These are phyloP conservation scores for Potentilla sterilis DNA, from an alignment of 306 rosid genomes.

Conservation along the genomic window DNA sequence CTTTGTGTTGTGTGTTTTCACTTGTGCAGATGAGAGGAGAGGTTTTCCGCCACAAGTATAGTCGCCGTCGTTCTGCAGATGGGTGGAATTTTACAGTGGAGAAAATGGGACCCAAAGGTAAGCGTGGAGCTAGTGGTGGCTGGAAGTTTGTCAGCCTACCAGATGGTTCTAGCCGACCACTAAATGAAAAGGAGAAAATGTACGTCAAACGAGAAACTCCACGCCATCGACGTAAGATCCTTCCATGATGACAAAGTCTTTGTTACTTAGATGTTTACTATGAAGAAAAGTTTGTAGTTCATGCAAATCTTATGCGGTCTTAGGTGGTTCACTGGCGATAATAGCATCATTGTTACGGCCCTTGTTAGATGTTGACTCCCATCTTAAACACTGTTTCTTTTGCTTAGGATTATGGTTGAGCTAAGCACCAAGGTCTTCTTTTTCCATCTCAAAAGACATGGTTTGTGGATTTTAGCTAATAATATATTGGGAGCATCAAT, in stretches of 20 bases:
- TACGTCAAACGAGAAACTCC: conserved; percentile 84
- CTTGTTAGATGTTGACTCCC: neutral
- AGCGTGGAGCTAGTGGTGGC: conserved; percentile 81
- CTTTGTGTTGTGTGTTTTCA: conserved; percentile 21
- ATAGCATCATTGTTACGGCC: neutral
- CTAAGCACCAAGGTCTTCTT: neutral
- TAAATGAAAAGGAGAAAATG: conserved; percentile 86
- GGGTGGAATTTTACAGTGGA: conserved; percentile 86
- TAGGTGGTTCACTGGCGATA: neutral
- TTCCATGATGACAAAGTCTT: conserved; percentile 44
- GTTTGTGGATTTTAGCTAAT: neutral
- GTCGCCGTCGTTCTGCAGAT: conserved; percentile 64
- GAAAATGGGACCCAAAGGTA: conserved; percentile 76
- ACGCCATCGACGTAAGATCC: conserved; percentile 72
- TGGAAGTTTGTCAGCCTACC: conserved; percentile 88
- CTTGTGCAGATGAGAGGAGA: conserved; percentile 72
- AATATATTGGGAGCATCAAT: neutral
- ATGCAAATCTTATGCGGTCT: neutral
- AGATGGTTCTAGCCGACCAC: conserved; percentile 84
- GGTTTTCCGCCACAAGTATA: conserved; percentile 75
- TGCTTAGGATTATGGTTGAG: neutral
- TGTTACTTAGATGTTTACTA: neutral
- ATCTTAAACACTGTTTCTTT: neutral
- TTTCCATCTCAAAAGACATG: neutral
- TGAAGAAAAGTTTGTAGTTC: neutral